A percentile compares a stretch with the other conserved stretches of the same genome.
Conservation (phyloP, 179 eudicot genomes). For the Heliamphora pulchella region DNA sequence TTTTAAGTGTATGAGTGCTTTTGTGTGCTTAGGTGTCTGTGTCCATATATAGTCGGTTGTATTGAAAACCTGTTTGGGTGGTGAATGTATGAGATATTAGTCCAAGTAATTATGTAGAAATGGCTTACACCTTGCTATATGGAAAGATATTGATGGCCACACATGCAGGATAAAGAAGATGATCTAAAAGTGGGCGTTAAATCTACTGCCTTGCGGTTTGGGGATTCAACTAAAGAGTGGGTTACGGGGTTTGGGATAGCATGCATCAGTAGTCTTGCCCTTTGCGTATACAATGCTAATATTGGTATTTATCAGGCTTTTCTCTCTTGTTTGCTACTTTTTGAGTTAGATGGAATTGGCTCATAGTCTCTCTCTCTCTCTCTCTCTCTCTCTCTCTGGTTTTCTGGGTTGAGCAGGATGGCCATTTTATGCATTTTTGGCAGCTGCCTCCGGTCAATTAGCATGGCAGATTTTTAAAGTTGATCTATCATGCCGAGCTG, state of each 20-base stretch:
- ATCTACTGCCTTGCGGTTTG: constrained; percentile 86
- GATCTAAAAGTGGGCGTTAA: constrained; percentile 77
- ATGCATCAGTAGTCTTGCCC: constrained; percentile 59
- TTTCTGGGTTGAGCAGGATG: constrained; percentile 48
- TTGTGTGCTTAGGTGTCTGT: not conserved
- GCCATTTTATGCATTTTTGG: constrained; percentile 68
- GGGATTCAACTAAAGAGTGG: constrained; percentile 77
- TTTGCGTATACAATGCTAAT: constrained; percentile 67
- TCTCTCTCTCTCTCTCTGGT: not conserved
- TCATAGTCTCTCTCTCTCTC: not conserved
- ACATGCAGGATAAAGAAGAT: constrained; percentile 71
- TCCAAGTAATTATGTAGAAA: not conserved
- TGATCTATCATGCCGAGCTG: constrained; percentile 65
- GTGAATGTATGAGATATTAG: not conserved
- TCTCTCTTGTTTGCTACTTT: constrained; percentile 5
- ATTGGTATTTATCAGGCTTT: constrained; percentile 35
- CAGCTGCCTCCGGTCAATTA: constrained; percentile 66
- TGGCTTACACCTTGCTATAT: not conserved
- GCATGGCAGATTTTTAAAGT: constrained; percentile 83
- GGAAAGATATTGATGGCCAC: constrained; percentile 2
- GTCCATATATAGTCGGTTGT: not conserved
- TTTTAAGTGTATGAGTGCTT: not conserved
- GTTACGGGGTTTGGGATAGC: constrained; percentile 67
- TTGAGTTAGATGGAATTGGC: not conserved
- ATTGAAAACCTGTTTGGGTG: not conserved